Evolutionary conservation across 371 early-diverging fungal species (phyloP).

Genomic region (Mucor saturninus): DNA sequence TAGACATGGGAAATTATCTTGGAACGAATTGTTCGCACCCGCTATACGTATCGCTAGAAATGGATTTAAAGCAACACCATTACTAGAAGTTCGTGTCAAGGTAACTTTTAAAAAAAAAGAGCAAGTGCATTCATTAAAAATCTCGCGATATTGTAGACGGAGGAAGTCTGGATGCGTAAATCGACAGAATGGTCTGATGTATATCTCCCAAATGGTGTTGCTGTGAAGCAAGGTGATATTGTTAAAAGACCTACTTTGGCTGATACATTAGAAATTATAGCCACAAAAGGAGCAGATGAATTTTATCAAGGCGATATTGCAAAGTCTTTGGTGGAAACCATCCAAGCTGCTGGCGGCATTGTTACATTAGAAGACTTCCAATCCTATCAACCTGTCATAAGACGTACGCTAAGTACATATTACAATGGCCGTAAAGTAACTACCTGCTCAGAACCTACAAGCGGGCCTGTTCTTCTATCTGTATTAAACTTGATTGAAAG

Average conservation of each 20-base stretch:
- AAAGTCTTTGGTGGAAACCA: constrained; percentile 68
- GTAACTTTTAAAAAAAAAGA: constrained; percentile 20
- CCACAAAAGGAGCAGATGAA: constrained; percentile 78
- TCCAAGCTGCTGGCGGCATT: constrained; percentile 79
- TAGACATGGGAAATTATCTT: constrained; percentile 82
- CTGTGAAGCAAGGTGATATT: constrained; percentile 71
- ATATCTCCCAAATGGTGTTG: constrained; percentile 74
- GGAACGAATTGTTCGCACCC: constrained; percentile 86
- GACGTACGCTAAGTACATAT: constrained; percentile 65
- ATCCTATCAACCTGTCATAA: constrained; percentile 68
- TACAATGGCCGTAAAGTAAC: constrained; percentile 81
- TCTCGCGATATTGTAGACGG: constrained; percentile 16
- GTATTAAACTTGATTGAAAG: constrained; percentile 91
- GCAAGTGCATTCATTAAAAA: background rate
- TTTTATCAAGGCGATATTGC: constrained; percentile 95
- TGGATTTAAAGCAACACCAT: constrained; percentile 74
- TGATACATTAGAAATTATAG: constrained; percentile 80
- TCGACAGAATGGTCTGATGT: constrained; percentile 48
- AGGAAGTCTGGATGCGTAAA: constrained; percentile 40
- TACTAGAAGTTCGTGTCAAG: constrained; percentile 63
- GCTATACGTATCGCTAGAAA: constrained; percentile 79
- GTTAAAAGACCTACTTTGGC: constrained; percentile 79
- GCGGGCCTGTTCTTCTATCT: constrained; percentile 84
- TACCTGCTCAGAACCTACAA: constrained; percentile 76
- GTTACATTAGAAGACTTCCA: constrained; percentile 82